Evolutionary conservation across 2,329 filamentous ascomycete species (phyloP), one percentile per base, ranked within the genome.

Genomic region (Arthrocladium fulminans): DNA sequence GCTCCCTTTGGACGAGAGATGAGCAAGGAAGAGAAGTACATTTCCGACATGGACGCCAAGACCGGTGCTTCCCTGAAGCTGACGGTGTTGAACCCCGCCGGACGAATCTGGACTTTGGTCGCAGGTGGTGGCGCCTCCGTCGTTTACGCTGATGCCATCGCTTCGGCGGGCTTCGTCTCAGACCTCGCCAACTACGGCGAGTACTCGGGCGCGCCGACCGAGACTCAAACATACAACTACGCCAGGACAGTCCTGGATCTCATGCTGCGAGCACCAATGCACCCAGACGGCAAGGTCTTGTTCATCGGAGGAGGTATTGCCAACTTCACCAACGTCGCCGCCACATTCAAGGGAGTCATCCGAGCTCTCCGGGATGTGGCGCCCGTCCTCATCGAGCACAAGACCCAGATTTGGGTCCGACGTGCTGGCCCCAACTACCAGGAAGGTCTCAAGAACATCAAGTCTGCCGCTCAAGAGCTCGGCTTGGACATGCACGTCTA

Each of bases 241-340:
- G 89, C 92, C 65, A 86, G 86, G 65, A 98, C 92, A 24, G 88
- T 98, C 56, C 79, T 98, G 55, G 92, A 98, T 69, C 82, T 98
- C 57, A 94, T 98, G 87, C 85, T 98, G 61, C 87, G 92, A 60
- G 84, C 90, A 48, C 90, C 92, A 51, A 70, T 81, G 66, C 77
- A 80, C 70, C 79, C 86, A 53, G 84, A 96, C 65, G 92, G 92
- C 76, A 98, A 97, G 81, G 88, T 98, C 47, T 84, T 98, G 58
- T 98, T 98, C 80, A 97, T 98, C 60, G 92, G 92, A 71, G 92
- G 92, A 75, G 92, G 92, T 80, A 98, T 98, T 79, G 92, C 92
- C 79, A 98, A 98, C 84, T 98, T 98, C 77, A 98, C 92, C 78
- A 98, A 97, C 74, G 92, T 98, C 48, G 92, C 92, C 53, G 92